These are phyloP conservation scores for Fusarium sp. DNA, from an alignment of 2,329 filamentous ascomycete species.

Conservation along the genomic window DNA sequence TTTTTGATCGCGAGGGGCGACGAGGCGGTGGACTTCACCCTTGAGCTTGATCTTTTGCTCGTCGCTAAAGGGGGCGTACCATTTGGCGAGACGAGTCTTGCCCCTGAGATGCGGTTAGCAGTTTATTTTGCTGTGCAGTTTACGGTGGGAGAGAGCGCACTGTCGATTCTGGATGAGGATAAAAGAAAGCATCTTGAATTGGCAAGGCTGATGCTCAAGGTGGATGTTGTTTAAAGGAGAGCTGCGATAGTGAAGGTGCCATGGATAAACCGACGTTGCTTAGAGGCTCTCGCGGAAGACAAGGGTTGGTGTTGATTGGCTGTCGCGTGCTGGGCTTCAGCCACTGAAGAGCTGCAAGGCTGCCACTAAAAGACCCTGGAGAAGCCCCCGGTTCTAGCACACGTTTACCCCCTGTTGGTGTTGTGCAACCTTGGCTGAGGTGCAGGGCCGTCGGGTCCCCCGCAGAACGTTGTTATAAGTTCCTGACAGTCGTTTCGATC, in stretches of 20 bases:
- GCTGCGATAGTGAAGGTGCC: conserved; percentile 20
- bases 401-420: conserved; percentile 1
- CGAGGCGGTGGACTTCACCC: conserved; percentile 97
- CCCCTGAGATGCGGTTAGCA: conserved; percentile 68
- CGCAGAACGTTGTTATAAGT: not conserved
- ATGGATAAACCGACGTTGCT: conserved; percentile 33
- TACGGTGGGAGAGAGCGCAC: conserved; percentile 56
- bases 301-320: conserved; percentile 24
- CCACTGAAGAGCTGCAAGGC: conserved; percentile 27
- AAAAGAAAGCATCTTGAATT: conserved; percentile 75
- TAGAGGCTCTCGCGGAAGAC: conserved; percentile 35
- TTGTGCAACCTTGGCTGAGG: not conserved
- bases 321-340: not conserved
- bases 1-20: conserved; percentile 97
- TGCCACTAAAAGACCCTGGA: conserved; percentile 18
- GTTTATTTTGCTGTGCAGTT: not conserved
- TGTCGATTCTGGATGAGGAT: conserved; percentile 92
- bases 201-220: conserved; percentile 6
- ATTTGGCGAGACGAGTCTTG: conserved; percentile 98
- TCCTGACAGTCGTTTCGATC: not conserved
- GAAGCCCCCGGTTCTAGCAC: conserved; percentile 12
- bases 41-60: conserved; percentile 99
- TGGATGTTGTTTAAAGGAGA: conserved; percentile 10
- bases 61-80: conserved; percentile 98
- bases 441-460: not conserved